Percentiles rank a stretch among this genome's conserved stretches.
Evolutionary conservation across 2,329 filamentous ascomycete species (phyloP).

Genomic region (Cercospora sp.): DNA sequence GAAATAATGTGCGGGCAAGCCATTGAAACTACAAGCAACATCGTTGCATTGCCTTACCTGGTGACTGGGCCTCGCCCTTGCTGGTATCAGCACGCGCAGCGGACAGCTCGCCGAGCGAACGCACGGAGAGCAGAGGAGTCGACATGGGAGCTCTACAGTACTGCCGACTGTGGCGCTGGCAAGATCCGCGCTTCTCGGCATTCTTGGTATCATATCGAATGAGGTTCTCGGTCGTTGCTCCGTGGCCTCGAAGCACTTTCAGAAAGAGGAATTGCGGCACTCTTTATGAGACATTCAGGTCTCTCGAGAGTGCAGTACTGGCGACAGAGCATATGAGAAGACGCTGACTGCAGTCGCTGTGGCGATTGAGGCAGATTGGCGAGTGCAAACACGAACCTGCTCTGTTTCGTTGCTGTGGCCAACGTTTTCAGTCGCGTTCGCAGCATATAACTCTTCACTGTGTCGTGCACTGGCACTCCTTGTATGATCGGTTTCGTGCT

Average conservation of each 20-base stretch:
- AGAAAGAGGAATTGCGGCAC: background rate
- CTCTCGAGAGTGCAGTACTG: background rate
- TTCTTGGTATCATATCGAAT: background rate
- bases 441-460: background rate
- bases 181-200: background rate
- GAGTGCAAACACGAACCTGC: background rate
- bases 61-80: conserved; percentile 1
- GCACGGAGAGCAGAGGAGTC: background rate
- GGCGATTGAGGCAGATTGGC: background rate
- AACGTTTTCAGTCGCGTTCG: background rate
- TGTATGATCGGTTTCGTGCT: background rate
- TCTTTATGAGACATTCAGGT: background rate
- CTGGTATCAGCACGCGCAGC: background rate
- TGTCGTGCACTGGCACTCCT: background rate
- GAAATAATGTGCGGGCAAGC: background rate
- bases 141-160: background rate
- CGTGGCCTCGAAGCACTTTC: background rate
- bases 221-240: background rate
- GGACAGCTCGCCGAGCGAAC: background rate
- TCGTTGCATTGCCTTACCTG: conserved; percentile 3
- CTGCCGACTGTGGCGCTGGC: background rate
- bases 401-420: background rate
- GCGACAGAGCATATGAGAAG: background rate
- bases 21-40: background rate
- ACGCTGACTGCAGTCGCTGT: background rate